Base-by-base conservation (phyloP, 768 basidiomycete species). In the Clitopilus hobsonii region DNA sequence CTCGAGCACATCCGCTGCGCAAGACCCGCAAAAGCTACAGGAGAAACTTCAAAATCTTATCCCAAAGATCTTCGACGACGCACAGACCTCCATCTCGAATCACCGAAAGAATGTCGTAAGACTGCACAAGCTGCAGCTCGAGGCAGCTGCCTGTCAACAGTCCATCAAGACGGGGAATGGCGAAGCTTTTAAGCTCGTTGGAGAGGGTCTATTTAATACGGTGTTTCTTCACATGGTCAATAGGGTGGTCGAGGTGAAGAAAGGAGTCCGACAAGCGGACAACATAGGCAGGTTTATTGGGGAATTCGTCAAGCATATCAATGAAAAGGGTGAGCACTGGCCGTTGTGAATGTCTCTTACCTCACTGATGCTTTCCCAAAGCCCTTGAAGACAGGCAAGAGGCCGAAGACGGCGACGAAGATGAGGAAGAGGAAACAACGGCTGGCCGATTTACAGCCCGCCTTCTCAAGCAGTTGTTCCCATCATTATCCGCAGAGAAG, bases 401-500 rank as follows among this genome's bases (percentile, higher is more conserved):
- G 14, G 70, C 69, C 1, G 67, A 68, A 8, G 75, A 78, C 14
- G 78, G 80, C 7, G 65, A 70, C 20, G 69, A 69, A 8, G 71
- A 71, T 5, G 71, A 77, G 0, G 83, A 83, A 23, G 82, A 83
- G 5, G 85, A 89, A 3, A 85, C 85, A 0, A 74, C 83, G 1
- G 79, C 84, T 0, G 77, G 86, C 2, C 81, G 91, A 38, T 89
- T 94, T 63, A 79, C 86, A 1, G 75, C 77, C 6, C 74, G 75
- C 52, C 72, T 93, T 10, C 74, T 94, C 29, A 74, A 74, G 22
- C 84, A 85, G 63, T 77, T 96, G 25, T 71, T 94, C 56, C 78
- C 79, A 55, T 94, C 93, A 2, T 92, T 93, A 16, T 86, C 93
- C 3, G 96, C 94, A 67, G 92, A 96, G 72, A 98, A 95, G 71